Percentiles rank a stretch among this genome's conserved stretches.
phyloP scores from a whole-genome alignment of 169 alveolate genomes.

The Neospora caninum region DNA sequence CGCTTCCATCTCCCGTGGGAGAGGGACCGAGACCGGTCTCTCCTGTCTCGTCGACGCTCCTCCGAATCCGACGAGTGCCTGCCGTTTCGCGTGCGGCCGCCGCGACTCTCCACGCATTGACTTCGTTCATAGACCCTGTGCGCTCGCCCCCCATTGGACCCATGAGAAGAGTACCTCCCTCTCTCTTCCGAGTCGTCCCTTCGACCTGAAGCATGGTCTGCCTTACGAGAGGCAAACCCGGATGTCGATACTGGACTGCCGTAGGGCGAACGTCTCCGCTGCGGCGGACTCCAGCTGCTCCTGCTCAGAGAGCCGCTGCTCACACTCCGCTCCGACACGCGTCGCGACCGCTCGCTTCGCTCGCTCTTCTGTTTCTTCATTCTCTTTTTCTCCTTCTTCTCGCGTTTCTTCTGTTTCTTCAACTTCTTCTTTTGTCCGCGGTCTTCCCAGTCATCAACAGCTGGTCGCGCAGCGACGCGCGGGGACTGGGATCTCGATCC shows the following conservation, averaged over 20 bases:
- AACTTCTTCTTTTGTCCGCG: not conserved
- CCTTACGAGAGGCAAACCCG: not conserved
- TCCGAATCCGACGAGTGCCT: not conserved
- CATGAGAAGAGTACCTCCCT: not conserved
- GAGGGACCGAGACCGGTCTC: not conserved
- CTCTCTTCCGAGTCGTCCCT: not conserved
- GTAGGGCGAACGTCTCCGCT: not conserved
- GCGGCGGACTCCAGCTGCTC: not conserved
- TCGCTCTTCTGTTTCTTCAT: not conserved
- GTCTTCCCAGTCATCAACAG: not conserved
- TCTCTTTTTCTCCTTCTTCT: slow-evolving; percentile 25
- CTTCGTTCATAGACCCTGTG: not conserved
- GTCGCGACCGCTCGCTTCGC: not conserved
- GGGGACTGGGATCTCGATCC: not conserved
- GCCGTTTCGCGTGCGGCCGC: no score
- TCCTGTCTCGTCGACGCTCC: not conserved
- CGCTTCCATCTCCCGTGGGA: not conserved
- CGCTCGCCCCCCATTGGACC: not conserved
- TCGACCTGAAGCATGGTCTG: not conserved
- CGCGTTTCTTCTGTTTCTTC: not conserved
- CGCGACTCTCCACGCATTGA: not conserved
- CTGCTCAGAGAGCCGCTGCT: slow-evolving; percentile 7
- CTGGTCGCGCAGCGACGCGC: not conserved
- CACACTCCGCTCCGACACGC: not conserved
- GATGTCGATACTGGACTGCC: not conserved